Percentiles rank a stretch among this genome's conserved stretches.
These are phyloP conservation scores for Galeopsis tetrahit DNA, from an alignment of 257 asterid genomes.

Conservation along the genomic window DNA sequence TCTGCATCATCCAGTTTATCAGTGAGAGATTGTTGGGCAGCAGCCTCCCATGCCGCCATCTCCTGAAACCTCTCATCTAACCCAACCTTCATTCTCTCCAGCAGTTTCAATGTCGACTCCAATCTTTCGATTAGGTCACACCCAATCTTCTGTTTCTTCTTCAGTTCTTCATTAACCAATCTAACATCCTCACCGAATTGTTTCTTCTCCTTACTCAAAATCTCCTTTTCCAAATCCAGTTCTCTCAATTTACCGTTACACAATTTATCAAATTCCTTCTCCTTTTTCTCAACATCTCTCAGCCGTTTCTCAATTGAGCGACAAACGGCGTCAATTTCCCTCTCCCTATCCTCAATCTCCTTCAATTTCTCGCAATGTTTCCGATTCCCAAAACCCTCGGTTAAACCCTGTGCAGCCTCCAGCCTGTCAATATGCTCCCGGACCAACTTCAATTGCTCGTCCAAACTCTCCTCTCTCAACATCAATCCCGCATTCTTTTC, in stretches of 20 bases:
- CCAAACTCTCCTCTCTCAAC: constrained; percentile 42
- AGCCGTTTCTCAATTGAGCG: constrained; percentile 23
- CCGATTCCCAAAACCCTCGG: constrained; percentile 19
- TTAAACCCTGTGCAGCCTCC: constrained; percentile 33
- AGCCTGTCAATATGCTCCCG: constrained; percentile 36
- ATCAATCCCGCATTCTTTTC: constrained; percentile 19
- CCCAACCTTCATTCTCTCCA: constrained; percentile 24
- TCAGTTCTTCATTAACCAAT: constrained; percentile 25
- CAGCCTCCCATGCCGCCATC: constrained; percentile 29
- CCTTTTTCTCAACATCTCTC: constrained; percentile 37
- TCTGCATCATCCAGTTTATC: constrained; percentile 32
- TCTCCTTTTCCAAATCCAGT: constrained; percentile 35
- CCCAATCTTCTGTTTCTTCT: constrained; percentile 30
- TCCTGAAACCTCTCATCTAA: constrained; percentile 35
- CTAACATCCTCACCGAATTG: constrained; percentile 31
- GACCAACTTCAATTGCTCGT: constrained; percentile 36
- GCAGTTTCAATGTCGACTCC: constrained; percentile 17
- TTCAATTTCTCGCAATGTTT: constrained; percentile 32
- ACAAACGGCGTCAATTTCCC: constrained; percentile 10
- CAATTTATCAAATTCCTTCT: constrained; percentile 30
- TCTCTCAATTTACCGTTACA: constrained; percentile 29
- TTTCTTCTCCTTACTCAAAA: constrained; percentile 25
- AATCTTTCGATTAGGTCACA: constrained; percentile 30
- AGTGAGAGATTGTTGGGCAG: constrained; percentile 19
- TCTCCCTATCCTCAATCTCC: constrained; percentile 40